A percentile compares a stretch with the other conserved stretches of the same genome.
phyloP scores from a whole-genome alignment of 257 asterid genomes.

The Euphrasia confusa region DNA sequence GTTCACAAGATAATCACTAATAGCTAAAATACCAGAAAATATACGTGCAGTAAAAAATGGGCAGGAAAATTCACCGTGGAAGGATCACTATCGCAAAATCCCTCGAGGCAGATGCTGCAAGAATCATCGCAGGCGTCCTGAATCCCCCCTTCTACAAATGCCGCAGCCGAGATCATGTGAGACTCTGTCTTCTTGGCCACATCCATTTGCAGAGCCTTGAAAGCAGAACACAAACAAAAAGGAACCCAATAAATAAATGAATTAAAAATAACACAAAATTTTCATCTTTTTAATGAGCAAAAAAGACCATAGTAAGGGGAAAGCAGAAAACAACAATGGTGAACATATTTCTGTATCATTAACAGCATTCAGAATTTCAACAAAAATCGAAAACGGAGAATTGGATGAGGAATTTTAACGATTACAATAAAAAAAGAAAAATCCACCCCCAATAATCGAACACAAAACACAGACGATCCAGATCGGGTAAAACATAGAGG shows the following conservation, averaged over 20 bases:
- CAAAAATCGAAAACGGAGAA: neutral
- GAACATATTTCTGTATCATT: neutral
- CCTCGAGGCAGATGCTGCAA: conserved; percentile 97
- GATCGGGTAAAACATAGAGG: conserved; percentile 12
- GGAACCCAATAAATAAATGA: neutral
- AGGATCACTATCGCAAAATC: conserved; percentile 71
- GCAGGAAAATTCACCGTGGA: conserved; percentile 46
- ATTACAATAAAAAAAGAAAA: neutral
- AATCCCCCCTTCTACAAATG: conserved; percentile 94
- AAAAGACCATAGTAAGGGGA: neutral
- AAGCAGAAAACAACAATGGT: neutral
- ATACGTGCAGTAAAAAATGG: neutral
- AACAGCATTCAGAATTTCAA: neutral
- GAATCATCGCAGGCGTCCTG: conserved; percentile 94
- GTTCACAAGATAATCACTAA: conserved; percentile 14
- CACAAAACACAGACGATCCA: conserved; percentile 6
- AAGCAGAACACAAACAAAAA: conserved; percentile 14
- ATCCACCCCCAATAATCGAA: conserved; percentile 16
- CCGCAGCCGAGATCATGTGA: conserved; percentile 74
- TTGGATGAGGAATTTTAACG: neutral
- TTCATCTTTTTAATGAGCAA: no score
- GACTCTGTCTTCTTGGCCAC: conserved; percentile 49
- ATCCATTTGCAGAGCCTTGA: conserved; percentile 45
- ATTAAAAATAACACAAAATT: neutral
- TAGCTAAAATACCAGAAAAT: conserved; percentile 11